Evolutionary conservation across 2,329 filamentous ascomycete genomes (phyloP).

Genomic region (Cercospora sp.): DNA sequence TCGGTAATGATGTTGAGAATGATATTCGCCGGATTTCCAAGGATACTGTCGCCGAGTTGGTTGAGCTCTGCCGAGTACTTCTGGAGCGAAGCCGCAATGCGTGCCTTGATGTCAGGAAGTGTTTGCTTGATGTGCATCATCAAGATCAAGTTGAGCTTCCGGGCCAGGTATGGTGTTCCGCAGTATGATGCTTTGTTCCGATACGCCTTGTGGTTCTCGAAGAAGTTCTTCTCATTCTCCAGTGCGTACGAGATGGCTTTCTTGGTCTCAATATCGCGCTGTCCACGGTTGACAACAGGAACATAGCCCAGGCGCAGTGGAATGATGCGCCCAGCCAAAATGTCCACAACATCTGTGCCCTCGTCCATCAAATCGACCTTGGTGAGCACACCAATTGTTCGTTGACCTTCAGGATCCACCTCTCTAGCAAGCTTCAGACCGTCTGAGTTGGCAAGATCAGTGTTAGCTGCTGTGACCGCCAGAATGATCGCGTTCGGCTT

Average conservation of each 20-base stretch:
- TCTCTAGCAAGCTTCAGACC: slow-evolving; percentile 94
- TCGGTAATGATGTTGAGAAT: slow-evolving; percentile 98
- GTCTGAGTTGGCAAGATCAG: slow-evolving; percentile 97
- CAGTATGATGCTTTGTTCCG: slow-evolving; percentile 98
- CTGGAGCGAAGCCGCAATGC: slow-evolving; percentile 88
- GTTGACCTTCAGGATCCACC: slow-evolving; percentile 94
- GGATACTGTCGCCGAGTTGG: slow-evolving; percentile 85
- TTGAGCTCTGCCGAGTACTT: slow-evolving; percentile 85
- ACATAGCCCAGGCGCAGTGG: slow-evolving; percentile 92
- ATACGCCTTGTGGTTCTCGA: slow-evolving; percentile 98
- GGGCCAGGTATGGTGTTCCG: slow-evolving; percentile 92
- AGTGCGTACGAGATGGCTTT: slow-evolving; percentile 88
- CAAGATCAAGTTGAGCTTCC: slow-evolving; percentile 95
- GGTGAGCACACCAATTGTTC: slow-evolving; percentile 96
- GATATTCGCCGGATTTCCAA: slow-evolving; percentile 95
- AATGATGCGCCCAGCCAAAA: slow-evolving; percentile 95
- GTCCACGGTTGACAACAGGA: slow-evolving; percentile 94
- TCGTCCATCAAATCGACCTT: slow-evolving; percentile 99
- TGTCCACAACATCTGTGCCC: slow-evolving; percentile 96
- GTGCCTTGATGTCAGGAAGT: slow-evolving; percentile 94
- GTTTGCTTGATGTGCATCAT: slow-evolving; percentile 99
- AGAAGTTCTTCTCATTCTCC: slow-evolving; percentile 94
- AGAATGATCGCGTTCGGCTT: slow-evolving; percentile 98
- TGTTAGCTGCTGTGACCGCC: slow-evolving; percentile 93
- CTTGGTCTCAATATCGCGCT: slow-evolving; percentile 98